Percentiles rank a stretch among this genome's conserved stretches.
Evolutionary conservation across 768 basidiomycete species (phyloP).

Genomic region (Chalciporus chontae): DNA sequence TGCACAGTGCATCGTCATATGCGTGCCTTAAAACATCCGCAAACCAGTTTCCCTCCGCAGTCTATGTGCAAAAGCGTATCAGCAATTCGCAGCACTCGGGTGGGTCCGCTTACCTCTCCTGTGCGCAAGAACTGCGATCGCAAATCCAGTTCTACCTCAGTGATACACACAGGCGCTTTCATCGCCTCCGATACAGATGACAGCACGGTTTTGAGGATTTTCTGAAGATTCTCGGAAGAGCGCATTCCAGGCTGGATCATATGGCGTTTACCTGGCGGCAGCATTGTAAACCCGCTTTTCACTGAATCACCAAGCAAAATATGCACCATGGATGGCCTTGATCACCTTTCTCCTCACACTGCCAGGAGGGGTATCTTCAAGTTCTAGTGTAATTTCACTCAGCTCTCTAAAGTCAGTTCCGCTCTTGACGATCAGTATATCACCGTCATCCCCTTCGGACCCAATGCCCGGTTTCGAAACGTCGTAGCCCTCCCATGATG

Average conservation of each 20-base stretch:
- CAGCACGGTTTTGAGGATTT: conserved; percentile 60
- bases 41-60: conserved; percentile 76
- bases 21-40: conserved; percentile 81
- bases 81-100: neutral
- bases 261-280: conserved; percentile 59
- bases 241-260: conserved; percentile 54
- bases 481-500: conserved; percentile 66
- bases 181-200: conserved; percentile 66
- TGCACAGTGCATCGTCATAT: conserved; percentile 67
- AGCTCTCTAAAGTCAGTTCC: conserved; percentile 89
- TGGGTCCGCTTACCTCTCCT: conserved; percentile 47
- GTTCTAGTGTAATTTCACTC: conserved; percentile 66
- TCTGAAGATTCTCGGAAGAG: conserved; percentile 51
- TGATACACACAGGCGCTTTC: conserved; percentile 73
- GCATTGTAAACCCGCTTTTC: neutral
- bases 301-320: neutral
- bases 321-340: conserved; percentile 53
- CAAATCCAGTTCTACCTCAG: conserved; percentile 64
- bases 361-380: conserved; percentile 55
- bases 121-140: conserved; percentile 74
- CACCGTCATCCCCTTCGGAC: conserved; percentile 68
- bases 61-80: conserved; percentile 35
- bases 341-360: conserved; percentile 67
- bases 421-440: conserved; percentile 76
- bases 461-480: conserved; percentile 50